A percentile compares a stretch with the other conserved stretches of the same genome.
These are phyloP conservation scores for Periconia sp. DNA, from an alignment of 2,329 filamentous ascomycete species.

Conservation along the genomic window DNA sequence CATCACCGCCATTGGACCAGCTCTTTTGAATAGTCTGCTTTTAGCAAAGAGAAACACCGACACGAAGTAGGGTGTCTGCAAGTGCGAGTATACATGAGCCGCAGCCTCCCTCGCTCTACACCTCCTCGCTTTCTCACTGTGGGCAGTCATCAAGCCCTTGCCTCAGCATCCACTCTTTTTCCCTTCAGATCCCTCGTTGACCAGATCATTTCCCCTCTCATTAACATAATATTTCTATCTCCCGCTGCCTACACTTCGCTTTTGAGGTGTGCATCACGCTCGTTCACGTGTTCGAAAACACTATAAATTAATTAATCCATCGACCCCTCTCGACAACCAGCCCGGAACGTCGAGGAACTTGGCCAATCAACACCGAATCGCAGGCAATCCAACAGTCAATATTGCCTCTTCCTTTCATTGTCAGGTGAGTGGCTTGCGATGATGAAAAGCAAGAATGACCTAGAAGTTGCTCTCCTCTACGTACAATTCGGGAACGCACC, in stretches of 20 bases:
- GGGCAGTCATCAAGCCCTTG: constrained; percentile 31
- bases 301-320: constrained; percentile 11
- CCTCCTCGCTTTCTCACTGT: constrained; percentile 24
- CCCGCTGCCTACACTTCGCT: constrained; percentile 6
- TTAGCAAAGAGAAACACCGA: too few species aligned
- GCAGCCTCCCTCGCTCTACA: constrained; percentile 16
- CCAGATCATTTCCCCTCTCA: too few species aligned
- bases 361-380: too few species aligned
- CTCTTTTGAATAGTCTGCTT: too few species aligned
- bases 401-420: too few species aligned
- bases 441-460: too few species aligned
- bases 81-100: constrained; percentile 1
- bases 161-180: constrained; percentile 27
- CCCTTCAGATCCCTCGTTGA: constrained; percentile 12
- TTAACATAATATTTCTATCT: constrained; percentile 1
- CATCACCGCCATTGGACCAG: constrained; percentile 21
- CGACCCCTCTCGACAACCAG: constrained; percentile 1
- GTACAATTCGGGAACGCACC: too few species aligned
- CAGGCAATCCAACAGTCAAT: too few species aligned
- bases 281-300: constrained; percentile 4
- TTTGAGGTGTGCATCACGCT: constrained; percentile 10
- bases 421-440: too few species aligned
- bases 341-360: constrained; percentile 3
- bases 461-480: too few species aligned
- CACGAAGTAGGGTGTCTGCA: too few species aligned